Evolutionary conservation across 2,329 filamentous ascomycete species (phyloP).

Genomic region (Aspergillus costaricaensis): DNA sequence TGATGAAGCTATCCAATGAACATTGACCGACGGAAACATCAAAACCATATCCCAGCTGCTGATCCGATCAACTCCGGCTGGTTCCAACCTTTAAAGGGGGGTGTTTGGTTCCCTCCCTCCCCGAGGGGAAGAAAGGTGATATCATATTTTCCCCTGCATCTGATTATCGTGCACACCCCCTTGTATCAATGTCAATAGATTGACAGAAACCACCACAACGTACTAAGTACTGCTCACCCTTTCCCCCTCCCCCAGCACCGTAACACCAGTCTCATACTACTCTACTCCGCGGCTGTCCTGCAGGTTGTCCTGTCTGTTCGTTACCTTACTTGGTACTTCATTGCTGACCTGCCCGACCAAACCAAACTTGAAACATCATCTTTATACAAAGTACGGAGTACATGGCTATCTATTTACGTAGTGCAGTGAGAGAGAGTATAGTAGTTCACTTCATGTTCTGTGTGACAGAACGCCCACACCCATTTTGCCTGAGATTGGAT

Average conservation of each 20-base stretch:
- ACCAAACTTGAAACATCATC: no score
- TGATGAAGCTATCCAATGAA: not conserved
- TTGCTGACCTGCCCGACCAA: no score
- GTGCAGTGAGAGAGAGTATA: no score
- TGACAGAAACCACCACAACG: not conserved
- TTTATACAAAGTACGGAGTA: no score
- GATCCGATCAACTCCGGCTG: not conserved
- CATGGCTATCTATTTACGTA: no score
- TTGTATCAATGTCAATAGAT: constrained; percentile 13
- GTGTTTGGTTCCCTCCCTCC: no score
- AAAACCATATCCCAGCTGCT: not conserved
- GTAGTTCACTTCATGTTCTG: no score
- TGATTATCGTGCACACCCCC: constrained; percentile 15
- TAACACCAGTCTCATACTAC: not conserved
- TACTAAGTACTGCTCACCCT: no score
- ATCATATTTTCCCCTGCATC: constrained; percentile 21
- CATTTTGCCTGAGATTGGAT: constrained; percentile 26
- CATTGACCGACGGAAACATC: not conserved
- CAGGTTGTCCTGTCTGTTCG: no score
- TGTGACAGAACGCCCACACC: no score
- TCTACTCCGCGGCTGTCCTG: no score
- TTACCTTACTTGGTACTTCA: no score
- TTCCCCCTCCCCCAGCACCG: not conserved
- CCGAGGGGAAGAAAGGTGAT: constrained; percentile 2
- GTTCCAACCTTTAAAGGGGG: not conserved